Conservation (phyloP, 352 stramenopile genomes). For the Globisporangium megalacanthum region DNA sequence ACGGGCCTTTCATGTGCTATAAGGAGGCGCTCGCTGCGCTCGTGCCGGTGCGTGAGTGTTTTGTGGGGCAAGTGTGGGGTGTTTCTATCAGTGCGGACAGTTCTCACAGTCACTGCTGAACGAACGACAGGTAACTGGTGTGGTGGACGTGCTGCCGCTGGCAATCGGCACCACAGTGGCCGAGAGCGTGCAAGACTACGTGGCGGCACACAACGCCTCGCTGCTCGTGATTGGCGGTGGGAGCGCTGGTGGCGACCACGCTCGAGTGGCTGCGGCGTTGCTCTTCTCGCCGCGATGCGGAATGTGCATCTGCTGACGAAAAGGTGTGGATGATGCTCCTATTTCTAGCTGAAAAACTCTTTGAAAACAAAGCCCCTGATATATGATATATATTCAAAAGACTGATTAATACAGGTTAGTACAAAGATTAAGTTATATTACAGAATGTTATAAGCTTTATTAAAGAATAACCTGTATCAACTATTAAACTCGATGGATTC, state of each 20-base stretch:
- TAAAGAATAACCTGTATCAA: no score
- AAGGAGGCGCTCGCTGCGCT: slow-evolving; percentile 18
- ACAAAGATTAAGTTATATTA: no score
- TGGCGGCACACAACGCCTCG: slow-evolving; percentile 26
- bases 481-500: no score
- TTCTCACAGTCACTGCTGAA: no score
- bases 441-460: no score
- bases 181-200: slow-evolving; percentile 54
- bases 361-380: no score
- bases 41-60: not conserved
- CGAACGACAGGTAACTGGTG: slow-evolving; percentile 20
- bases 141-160: slow-evolving; percentile 34
- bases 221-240: slow-evolving; percentile 33
- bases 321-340: no score
- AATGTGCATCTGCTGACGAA: slow-evolving; percentile 31
- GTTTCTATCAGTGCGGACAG: not conserved
- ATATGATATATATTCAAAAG: not conserved
- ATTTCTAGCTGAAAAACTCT: no score
- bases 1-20: slow-evolving; percentile 27
- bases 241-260: not conserved
- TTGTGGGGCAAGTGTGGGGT: not conserved
- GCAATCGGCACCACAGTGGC: slow-evolving; percentile 30
- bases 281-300: slow-evolving; percentile 51
- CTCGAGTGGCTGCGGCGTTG: slow-evolving; percentile 32
- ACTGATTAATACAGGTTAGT: no score